Percentiles rank a stretch among this genome's conserved stretches.
phyloP scores from a whole-genome alignment of 495 filamentous ascomycete species.

The Neurospora sp. region DNA sequence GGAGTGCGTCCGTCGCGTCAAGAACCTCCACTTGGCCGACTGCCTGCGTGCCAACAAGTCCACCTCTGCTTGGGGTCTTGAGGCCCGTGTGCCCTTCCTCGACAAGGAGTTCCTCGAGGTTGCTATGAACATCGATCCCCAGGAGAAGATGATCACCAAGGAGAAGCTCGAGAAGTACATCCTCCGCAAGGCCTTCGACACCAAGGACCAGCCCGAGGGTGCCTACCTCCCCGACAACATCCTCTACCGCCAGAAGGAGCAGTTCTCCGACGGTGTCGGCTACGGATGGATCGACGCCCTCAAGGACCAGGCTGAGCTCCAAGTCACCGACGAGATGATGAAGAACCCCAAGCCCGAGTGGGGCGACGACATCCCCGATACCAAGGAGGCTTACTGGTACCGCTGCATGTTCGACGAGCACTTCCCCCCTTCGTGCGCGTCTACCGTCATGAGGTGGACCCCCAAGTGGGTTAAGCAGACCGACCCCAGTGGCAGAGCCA shows the following conservation, averaged over 20 bases:
- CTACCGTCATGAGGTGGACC: constrained; percentile 91
- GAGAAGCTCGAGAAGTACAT: constrained; percentile 96
- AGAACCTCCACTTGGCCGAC: constrained; percentile 91
- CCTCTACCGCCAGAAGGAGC: constrained; percentile 97
- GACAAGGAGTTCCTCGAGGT: constrained; percentile 92
- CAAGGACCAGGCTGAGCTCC: constrained; percentile 80
- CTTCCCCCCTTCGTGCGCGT: constrained; percentile 84
- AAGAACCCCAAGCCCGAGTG: constrained; percentile 93
- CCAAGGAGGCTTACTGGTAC: constrained; percentile 99
- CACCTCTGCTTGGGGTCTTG: constrained; percentile 95
- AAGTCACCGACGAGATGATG: constrained; percentile 93
- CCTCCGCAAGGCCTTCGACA: constrained; percentile 93
- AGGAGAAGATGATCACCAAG: constrained; percentile 88
- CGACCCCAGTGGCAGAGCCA: constrained; percentile 81
- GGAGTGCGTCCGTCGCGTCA: constrained; percentile 83
- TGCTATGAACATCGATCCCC: constrained; percentile 83
- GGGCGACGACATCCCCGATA: constrained; percentile 82
- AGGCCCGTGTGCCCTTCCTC: constrained; percentile 95
- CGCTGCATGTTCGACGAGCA: constrained; percentile 96
- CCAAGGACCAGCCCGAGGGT: constrained; percentile 64
- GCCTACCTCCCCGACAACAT: constrained; percentile 91
- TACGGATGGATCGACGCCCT: constrained; percentile 98
- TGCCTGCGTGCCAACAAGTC: constrained; percentile 98
- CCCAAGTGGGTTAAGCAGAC: constrained; percentile 97
- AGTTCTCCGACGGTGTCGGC: constrained; percentile 95